A percentile compares a stretch with the other conserved stretches of the same genome.
Conservation (phyloP, 2,329 filamentous ascomycete species). For the Cladosporium sp. region DNA sequence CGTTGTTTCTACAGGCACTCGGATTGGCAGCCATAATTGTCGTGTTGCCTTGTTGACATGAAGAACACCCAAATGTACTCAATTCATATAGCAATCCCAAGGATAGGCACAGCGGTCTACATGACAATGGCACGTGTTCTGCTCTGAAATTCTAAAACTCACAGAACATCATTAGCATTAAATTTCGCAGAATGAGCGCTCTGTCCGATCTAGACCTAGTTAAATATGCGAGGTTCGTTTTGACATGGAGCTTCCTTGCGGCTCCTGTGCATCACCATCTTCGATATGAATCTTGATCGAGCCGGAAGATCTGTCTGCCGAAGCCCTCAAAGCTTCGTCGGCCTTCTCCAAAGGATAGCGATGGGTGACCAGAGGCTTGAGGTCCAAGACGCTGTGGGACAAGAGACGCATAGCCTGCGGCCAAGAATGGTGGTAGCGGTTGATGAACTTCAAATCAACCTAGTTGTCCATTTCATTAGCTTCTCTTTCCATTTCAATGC, state of each 20-base stretch:
- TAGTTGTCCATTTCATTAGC: not conserved
- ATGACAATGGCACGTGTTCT: too few relatives aligned
- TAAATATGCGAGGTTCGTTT: not conserved
- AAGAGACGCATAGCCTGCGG: conserved; percentile 60
- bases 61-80: too few relatives aligned
- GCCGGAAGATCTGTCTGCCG: conserved; percentile 48
- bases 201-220: not conserved
- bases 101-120: too few relatives aligned
- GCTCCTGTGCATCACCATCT: conserved; percentile 32
- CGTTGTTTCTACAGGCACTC: too few relatives aligned
- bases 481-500: too few relatives aligned
- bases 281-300: conserved; percentile 60
- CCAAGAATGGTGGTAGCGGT: conserved; percentile 67
- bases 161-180: not conserved
- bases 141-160: too few relatives aligned
- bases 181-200: too few relatives aligned
- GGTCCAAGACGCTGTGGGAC: conserved; percentile 55
- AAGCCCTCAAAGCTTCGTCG: conserved; percentile 53
- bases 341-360: conserved; percentile 59
- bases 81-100: too few relatives aligned
- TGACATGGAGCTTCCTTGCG: not conserved
- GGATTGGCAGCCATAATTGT: too few relatives aligned
- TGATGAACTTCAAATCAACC: conserved; percentile 64
- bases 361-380: conserved; percentile 61
- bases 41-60: too few relatives aligned